Conservation (phyloP, 2,329 filamentous ascomycete genomes). For the Leptographium procerum region DNA sequence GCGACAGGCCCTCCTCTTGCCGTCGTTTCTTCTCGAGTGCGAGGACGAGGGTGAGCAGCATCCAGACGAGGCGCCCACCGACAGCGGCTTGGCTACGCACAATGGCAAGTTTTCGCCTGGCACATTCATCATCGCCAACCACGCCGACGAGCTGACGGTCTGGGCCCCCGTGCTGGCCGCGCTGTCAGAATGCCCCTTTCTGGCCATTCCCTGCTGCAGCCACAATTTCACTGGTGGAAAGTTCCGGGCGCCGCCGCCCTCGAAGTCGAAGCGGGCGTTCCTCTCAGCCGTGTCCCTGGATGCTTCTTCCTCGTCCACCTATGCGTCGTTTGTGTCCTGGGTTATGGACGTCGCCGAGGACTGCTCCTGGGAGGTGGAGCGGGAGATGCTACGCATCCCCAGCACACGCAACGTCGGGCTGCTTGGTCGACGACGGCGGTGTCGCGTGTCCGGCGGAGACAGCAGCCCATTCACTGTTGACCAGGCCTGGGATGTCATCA, state of each 20-base stretch:
- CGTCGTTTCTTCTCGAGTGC: background rate
- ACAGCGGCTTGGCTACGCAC: slow-evolving; percentile 24
- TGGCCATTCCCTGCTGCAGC: slow-evolving; percentile 92
- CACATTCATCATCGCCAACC: slow-evolving; percentile 93
- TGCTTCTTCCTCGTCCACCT: slow-evolving; percentile 52
- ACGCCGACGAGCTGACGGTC: slow-evolving; percentile 88
- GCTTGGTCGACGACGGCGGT: slow-evolving; percentile 46
- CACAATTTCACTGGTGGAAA: slow-evolving; percentile 67
- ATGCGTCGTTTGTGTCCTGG: slow-evolving; percentile 75
- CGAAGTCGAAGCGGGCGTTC: slow-evolving; percentile 24
- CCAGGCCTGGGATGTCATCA: slow-evolving; percentile 25
- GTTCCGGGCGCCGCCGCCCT: slow-evolving; percentile 54
- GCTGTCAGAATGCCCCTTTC: slow-evolving; percentile 66
- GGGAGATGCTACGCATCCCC: slow-evolving; percentile 79
- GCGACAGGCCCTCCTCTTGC: slow-evolving; percentile 31
- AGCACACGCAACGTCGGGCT: slow-evolving; percentile 81
- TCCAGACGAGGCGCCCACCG: background rate
- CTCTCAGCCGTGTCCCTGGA: slow-evolving; percentile 36
- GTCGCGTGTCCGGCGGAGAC: background rate
- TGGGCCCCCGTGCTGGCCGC: slow-evolving; percentile 88
- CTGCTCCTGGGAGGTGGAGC: slow-evolving; percentile 67
- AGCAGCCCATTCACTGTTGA: slow-evolving; percentile 22
- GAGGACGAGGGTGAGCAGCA: background rate
- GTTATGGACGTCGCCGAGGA: slow-evolving; percentile 57
- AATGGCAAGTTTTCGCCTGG: slow-evolving; percentile 57